Evolutionary conservation across 2,329 filamentous ascomycete species (phyloP), one percentile per base, ranked within the genome.

Genomic region (Diplodia sapinea): DNA sequence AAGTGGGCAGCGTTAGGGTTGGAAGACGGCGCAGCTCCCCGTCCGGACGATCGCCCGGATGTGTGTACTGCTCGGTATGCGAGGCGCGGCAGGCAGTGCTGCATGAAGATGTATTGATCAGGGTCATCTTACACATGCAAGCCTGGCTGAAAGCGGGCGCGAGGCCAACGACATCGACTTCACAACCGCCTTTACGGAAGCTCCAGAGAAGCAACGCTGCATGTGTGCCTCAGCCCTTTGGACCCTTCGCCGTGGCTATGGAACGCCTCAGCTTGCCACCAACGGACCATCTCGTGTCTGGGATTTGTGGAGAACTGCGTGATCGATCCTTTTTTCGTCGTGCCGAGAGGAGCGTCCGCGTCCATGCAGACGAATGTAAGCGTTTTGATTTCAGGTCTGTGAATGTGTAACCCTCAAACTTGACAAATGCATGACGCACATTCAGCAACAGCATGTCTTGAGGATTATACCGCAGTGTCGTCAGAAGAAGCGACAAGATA

Each of bases 81-180:
- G 36, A 38, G 29, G 47, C 23, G 20, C 31, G 47, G 47, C 31
- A 51, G 17, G 47, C 4, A 13, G n/a, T 17, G 29, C 26, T 51
- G 59, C 59, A 63, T 63, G 59, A 63, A 52, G 47, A 17, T 38
- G 59, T 47, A 38, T 63, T 63, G 59, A 38, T 38, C 47, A 29
- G 50, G 31, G 43, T 17, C 31, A 13, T n/a, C 43, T 12, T 23
- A 11, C 15, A 49, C 11, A 50, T 63, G 59, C 43, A 63, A 62
- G 57, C 43, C 57, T 8, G 31, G 36, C 59, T 51, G 31, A 63
- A 63, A 63, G 31, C 59, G 62, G 17, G 38, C 38, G 62, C 62
- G 49, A 38, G 7, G 49, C 17, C 31, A 13, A 40, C n/a, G 17
- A 26, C 26, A 17, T n/a, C 29, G 11, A 29, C 61, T 11, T 17